Base-by-base conservation (phyloP, 2,329 filamentous ascomycete species). In the Aspergillus cejpii region DNA sequence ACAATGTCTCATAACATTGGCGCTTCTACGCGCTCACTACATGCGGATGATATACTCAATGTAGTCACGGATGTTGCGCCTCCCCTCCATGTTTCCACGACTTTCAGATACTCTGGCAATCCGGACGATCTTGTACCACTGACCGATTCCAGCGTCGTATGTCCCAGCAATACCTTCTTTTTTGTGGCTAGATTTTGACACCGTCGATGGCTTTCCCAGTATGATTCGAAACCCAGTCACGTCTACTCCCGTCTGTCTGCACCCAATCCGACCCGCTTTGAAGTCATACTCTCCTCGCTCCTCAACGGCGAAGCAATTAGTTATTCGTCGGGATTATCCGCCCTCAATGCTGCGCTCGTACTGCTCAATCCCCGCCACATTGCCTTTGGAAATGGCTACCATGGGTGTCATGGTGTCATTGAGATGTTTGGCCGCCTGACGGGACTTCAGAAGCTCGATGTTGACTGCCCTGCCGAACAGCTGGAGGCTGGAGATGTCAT, bases 351-450 rank as follows among this genome's bases (percentile, higher is more conserved):
- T 24, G 73, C 94, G 47, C 76, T 97, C 2, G 82, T 90, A n/a
- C 81, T 82, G 60, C 71, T 94, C 6, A 89, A 94, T 64, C 92
- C 92, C 1, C 81, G 81, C 56, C 82, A 84, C 47, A 80, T 97
- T 44, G 84, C 88, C 54, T 88, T 97, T 53, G 83, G 83, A 28
- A 81, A 77, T 12, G 90, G 89, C 33, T 98, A 97, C 70, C 92
- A 97, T 70, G 92, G 92, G 57, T 94, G 87, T 68, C 88, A 95
- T 66, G 88, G 87, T 49, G 86, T 95, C 23, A 78, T 96, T 56
- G 68, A 68, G 24, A 70, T 97, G 43, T 75, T 94, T 53, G 68
- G 77, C 47, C 86, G 87, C 51, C 79, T 96, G 39, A 87, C 83
- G 20, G 84, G 85, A 0, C 78, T 94, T 20, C 68, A 83, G 62